Percentiles rank a stretch among this genome's conserved stretches.
These are phyloP conservation scores for Colletotrichum sp. DNA, from an alignment of 2,329 filamentous ascomycete species.

Conservation along the genomic window DNA sequence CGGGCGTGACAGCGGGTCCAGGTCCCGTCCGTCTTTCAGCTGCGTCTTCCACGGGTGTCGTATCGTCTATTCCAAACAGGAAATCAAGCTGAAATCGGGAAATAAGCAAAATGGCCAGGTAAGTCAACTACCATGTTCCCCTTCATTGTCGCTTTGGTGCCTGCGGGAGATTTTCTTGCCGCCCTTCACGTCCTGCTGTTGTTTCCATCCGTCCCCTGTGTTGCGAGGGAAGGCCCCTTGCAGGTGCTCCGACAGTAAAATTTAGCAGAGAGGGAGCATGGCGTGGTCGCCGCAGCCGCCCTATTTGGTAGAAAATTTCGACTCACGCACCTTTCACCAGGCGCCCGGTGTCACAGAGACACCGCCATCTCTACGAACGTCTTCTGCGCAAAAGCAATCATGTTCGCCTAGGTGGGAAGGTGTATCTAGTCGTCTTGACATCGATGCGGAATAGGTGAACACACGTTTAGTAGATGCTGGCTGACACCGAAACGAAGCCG, in stretches of 20 bases:
- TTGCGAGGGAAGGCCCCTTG: background rate
- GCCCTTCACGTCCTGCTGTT: background rate
- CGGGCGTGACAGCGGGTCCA: background rate
- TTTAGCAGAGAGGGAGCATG: background rate
- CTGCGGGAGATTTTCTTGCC: background rate
- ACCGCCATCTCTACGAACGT: background rate
- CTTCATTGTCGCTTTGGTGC: background rate
- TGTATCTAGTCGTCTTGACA: background rate
- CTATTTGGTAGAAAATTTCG: background rate
- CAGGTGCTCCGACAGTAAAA: background rate
- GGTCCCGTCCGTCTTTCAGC: background rate
- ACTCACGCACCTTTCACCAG: background rate
- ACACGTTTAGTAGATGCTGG: background rate
- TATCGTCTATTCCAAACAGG: background rate
- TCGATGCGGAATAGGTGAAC: background rate
- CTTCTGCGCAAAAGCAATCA: background rate
- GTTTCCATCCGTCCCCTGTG: background rate
- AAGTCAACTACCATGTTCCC: background rate
- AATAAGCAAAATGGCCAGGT: background rate
- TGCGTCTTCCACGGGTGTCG: background rate
- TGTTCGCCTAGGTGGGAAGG: background rate
- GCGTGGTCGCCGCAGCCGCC: background rate
- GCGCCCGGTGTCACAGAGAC: background rate
- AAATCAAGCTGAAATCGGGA: background rate
- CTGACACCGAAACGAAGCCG: background rate